Evolutionary conservation across 345 rosid species (phyloP).

Genomic region (Eucalyptus lansdowneana): DNA sequence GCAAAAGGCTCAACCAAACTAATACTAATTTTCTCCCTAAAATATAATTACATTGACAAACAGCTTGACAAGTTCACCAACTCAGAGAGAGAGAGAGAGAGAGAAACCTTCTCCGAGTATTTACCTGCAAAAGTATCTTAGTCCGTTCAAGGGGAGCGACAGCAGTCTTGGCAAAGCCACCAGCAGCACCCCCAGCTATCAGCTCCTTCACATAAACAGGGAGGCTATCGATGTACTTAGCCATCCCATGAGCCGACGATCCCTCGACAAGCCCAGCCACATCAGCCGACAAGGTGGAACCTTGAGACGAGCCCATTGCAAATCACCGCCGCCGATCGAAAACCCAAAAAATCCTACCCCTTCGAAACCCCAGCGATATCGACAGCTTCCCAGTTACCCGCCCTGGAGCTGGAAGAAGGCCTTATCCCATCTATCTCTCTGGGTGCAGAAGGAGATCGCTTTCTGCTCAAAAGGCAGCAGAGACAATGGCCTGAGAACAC

Average conservation of each 20-base stretch:
- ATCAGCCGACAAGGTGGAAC: slow-evolving; percentile 55
- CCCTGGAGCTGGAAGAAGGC: slow-evolving; percentile 41
- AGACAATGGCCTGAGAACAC: slow-evolving; percentile 53
- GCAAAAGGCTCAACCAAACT: not conserved
- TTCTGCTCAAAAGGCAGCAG: slow-evolving; percentile 14
- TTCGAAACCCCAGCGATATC: not conserved
- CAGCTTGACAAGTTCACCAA: not conserved
- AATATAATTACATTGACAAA: not conserved
- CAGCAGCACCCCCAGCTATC: slow-evolving; percentile 94
- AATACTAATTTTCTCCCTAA: not conserved
- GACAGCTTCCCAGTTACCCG: slow-evolving; percentile 22
- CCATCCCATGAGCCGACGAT: slow-evolving; percentile 19
- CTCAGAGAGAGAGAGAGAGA: not conserved
- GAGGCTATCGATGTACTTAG: slow-evolving; percentile 37
- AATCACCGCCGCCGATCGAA: not conserved
- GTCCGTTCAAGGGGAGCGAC: slow-evolving; percentile 89
- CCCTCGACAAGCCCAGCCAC: slow-evolving; percentile 56
- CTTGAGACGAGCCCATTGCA: slow-evolving; percentile 59
- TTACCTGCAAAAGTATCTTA: slow-evolving; percentile 90
- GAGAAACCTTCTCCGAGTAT: not conserved
- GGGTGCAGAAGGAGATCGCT: slow-evolving; percentile 25
- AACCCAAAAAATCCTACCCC: not conserved
- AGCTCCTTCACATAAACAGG: slow-evolving; percentile 85
- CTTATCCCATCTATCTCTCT: slow-evolving; percentile 92
- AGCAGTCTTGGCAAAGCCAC: slow-evolving; percentile 83